phyloP scores from a whole-genome alignment of 352 stramenopile species.

The Phytophthora cajani region DNA sequence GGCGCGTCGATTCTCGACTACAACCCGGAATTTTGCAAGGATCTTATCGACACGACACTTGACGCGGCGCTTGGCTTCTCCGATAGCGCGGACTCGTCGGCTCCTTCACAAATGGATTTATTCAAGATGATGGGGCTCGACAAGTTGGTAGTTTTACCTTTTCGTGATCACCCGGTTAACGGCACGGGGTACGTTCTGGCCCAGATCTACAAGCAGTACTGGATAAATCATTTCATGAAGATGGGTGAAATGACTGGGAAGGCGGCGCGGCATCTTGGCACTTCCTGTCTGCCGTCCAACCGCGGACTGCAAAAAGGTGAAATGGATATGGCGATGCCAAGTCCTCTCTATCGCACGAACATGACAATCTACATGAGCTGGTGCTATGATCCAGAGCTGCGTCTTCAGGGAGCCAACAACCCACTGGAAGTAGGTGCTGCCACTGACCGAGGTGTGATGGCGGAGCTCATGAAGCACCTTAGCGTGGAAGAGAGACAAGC shows the following conservation, averaged over 20 bases:
- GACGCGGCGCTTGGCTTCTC: conserved; percentile 19
- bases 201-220: conserved; percentile 6
- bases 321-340: conserved; percentile 9
- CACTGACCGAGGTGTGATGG: no score
- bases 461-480: no score
- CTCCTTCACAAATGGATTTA: not conserved
- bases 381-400: no score
- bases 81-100: not conserved
- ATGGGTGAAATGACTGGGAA: conserved; percentile 11
- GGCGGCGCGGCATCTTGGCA: conserved; percentile 1
- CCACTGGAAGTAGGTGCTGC: no score
- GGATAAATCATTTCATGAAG: conserved; percentile 24
- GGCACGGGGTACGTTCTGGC: conserved; percentile 22
- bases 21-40: not conserved
- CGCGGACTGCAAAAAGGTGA: conserved; percentile 15
- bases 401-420: no score
- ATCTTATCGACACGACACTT: conserved; percentile 4
- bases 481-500: no score
- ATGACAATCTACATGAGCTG: no score
- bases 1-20: conserved; percentile 30
- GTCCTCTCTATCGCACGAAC: no score
- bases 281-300: conserved; percentile 3
- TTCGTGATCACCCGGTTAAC: conserved; percentile 23
- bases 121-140: conserved; percentile 22
- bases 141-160: conserved; percentile 19